Base-by-base conservation (phyloP, 1,139 yeast species). In the Kluyveromyces sp. region DNA sequence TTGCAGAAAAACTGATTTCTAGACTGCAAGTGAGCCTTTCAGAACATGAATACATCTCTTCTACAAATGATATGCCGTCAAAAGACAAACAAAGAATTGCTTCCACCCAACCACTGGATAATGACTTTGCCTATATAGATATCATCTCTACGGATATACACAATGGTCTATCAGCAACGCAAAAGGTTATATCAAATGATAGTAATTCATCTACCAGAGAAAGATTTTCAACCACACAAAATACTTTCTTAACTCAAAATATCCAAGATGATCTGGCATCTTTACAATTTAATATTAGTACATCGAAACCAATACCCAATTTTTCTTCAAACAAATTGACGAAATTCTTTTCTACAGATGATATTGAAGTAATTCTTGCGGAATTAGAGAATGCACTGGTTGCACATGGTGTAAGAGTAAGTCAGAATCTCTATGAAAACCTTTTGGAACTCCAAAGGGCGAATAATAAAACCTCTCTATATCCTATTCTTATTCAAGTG, bases 11-110 rank as follows among this genome's bases (percentile, higher is more conserved):
- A 45, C 55, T 77, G 34, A 56, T 75, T 48, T 69, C 71, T 28
- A 73, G 69, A 50, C 57, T 78, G 48, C 69, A 72, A 60, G 66
- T 81, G 58, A 67, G 77, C 43, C 53, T 76, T 50, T 62, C 73
- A 48, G 76, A 75, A 60, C 66, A 68, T 45, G 73, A 71, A 45
- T 64, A 67, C 58, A 46, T 62, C 49, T 47, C 48, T 37, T 59
- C 57, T 25, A 64, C 67, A 3, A 63, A 57, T 41, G 60, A 53
- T 30, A 49, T 49, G 10, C 45, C 42, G 8, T 25, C 37, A 29
- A 25, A 34, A n/a, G 40, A 40, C 8, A 29, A 30, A 8, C 37
- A 37, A 27, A 25, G 46, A 6, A 42, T 34, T 3, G 45, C 53
- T 34, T 50, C 64, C 3, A 63, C 66, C 2, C 66, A 61, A 44